These are phyloP conservation scores for Thuidium tamariscinum DNA, from an alignment of 225 moss, liverwort and hornwort genomes.

Conservation along the genomic window DNA sequence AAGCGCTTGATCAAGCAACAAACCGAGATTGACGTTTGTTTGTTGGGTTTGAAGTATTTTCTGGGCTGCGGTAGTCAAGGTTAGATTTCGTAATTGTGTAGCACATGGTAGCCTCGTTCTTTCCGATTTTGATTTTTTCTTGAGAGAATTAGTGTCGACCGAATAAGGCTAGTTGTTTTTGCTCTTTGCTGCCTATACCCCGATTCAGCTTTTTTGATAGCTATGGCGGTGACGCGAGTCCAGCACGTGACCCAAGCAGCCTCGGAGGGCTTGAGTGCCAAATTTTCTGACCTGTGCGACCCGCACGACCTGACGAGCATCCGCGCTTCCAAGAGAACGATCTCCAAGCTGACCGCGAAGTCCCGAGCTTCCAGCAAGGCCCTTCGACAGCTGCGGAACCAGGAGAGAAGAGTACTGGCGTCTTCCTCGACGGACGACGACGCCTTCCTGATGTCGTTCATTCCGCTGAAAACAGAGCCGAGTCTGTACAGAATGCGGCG, in stretches of 20 bases:
- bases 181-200: background rate
- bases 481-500: slow-evolving; percentile 11
- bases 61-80: background rate
- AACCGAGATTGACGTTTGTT: background rate
- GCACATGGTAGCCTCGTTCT: background rate
- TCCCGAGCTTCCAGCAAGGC: slow-evolving; percentile 31
- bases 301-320: slow-evolving; percentile 24
- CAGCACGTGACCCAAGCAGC: slow-evolving; percentile 34
- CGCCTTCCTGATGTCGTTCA: slow-evolving; percentile 35
- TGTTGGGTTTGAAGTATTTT: background rate
- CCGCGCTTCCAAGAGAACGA: slow-evolving; percentile 14
- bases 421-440: slow-evolving; percentile 24
- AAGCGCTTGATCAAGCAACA: background rate
- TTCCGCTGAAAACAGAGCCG: slow-evolving; percentile 23
- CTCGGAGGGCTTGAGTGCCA: slow-evolving; percentile 26
- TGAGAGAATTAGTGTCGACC: background rate
- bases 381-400: slow-evolving; percentile 24
- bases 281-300: slow-evolving; percentile 35
- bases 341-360: slow-evolving; percentile 25
- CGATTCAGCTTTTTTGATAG: background rate
- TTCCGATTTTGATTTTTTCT: background rate
- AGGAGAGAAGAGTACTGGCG: slow-evolving; percentile 2
- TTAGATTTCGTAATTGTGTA: too few relatives aligned
- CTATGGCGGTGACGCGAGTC: slow-evolving; percentile 19
- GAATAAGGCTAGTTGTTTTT: background rate